Evolutionary conservation across 768 basidiomycete species (phyloP), one percentile per base, ranked within the genome.

Genomic region (Naganishia onofrii): DNA sequence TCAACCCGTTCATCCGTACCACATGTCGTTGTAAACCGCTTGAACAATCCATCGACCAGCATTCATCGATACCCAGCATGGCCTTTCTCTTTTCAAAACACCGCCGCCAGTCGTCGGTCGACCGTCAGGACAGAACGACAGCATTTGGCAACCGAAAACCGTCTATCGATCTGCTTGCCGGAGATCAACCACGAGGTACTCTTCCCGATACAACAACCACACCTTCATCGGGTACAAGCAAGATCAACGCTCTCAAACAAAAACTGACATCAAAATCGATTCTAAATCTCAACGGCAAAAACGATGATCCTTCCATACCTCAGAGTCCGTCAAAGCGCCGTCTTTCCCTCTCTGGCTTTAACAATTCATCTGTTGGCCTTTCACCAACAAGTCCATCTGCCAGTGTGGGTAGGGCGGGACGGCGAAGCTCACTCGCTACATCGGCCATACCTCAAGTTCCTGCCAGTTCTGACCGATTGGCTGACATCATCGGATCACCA

Each of bases 81-180:
- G 60, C 60, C 13, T 63, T 63, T 34, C 38, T 63, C 17, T 63
- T 63, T 26, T 63, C 60, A 15, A 63, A 63, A 44, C n/a, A 42
- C 60, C 60, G 60, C 7, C 60, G 38, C 7, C 36, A 29, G n/a
- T 63, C 60, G 60, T 42, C 60, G 23, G 60, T 44, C 42, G 60
- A 63, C 23, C 60, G n/a, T 26, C 60, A 44, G 34, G 38, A 63
- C 9, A 17, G 26, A 31, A 3, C 17, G 23, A 36, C 34, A 36
- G 12, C 34, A 5, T 13, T 63, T 26, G 38, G 13, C 26, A 42
- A 29, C n/a, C 60, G 60, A 12, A 63, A 63, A 63, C 38, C 60
- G 23, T 63, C 60, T 7, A 3, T 63, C n/a, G 60, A 44, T 29
- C 15, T 63, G 7, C 60, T 28, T 17, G 15, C 60, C n/a, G 60